Percentiles rank a stretch among this genome's conserved stretches.
These are phyloP conservation scores for Aspergillus sp. DNA, from an alignment of 2,329 filamentous ascomycete species.

Conservation along the genomic window DNA sequence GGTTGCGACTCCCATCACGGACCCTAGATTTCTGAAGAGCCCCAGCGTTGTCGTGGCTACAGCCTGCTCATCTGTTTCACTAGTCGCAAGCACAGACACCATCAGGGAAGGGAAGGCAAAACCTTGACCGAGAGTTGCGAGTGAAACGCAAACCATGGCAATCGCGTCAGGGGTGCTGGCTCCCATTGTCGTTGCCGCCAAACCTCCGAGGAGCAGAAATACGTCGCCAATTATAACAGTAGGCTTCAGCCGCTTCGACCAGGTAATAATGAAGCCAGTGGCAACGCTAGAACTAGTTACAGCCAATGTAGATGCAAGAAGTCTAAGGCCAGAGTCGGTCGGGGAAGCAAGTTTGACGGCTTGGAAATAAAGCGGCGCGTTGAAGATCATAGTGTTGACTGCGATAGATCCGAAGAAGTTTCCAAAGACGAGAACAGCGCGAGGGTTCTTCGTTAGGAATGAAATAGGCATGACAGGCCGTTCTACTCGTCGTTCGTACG, in stretches of 20 bases:
- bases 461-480: conserved; percentile 52
- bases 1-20: conserved; percentile 70
- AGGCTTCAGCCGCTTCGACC: conserved; percentile 60
- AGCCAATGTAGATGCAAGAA: conserved; percentile 63
- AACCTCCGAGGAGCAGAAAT: conserved; percentile 52
- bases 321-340: conserved; percentile 69
- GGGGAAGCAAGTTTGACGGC: conserved; percentile 69
- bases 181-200: conserved; percentile 51
- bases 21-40: conserved; percentile 69
- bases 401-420: conserved; percentile 54
- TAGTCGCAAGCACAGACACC: conserved; percentile 62
- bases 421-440: conserved; percentile 51
- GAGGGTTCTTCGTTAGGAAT: conserved; percentile 48
- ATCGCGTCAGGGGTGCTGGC: conserved; percentile 52
- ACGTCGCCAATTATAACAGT: conserved; percentile 55
- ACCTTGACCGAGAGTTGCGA: conserved; percentile 59
- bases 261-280: conserved; percentile 64
- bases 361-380: conserved; percentile 74
- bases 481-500: conserved; percentile 45
- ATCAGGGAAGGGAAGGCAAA: conserved; percentile 66
- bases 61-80: conserved; percentile 62
- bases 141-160: conserved; percentile 60
- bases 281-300: conserved; percentile 56
- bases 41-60: conserved; percentile 70
- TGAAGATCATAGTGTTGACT: conserved; percentile 63